Evolutionary conservation across 2,329 filamentous ascomycete species (phyloP).

Genomic region (Colletotrichum tamarilloi): DNA sequence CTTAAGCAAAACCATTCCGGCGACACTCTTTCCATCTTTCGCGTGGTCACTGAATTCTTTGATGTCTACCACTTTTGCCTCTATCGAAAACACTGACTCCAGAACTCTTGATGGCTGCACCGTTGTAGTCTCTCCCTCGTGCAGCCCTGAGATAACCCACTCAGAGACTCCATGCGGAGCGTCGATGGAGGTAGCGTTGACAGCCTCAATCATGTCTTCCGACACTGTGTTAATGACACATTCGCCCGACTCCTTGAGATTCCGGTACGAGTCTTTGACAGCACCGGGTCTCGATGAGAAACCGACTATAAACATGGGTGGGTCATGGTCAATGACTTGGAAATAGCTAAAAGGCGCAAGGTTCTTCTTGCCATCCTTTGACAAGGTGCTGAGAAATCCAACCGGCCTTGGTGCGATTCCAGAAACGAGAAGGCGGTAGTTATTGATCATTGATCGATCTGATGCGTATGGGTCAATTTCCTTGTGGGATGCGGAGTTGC

Average conservation of each 20-base stretch:
- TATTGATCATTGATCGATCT: conserved; percentile 73
- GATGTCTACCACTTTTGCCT: conserved; percentile 79
- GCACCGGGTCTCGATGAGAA: conserved; percentile 55
- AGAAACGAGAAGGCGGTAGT: conserved; percentile 95
- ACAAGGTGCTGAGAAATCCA: conserved; percentile 67
- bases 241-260: conserved; percentile 77
- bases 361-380: conserved; percentile 73
- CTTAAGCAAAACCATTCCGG: conserved; percentile 81
- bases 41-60: conserved; percentile 81
- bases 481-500: conserved; percentile 61
- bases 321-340: conserved; percentile 85
- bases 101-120: conserved; percentile 79
- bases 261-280: conserved; percentile 83
- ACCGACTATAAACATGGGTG: conserved; percentile 79
- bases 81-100: conserved; percentile 85
- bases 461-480: conserved; percentile 83
- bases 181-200: conserved; percentile 82
- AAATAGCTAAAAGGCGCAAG: conserved; percentile 91
- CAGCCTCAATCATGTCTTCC: conserved; percentile 87
- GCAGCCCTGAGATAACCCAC: conserved; percentile 77
- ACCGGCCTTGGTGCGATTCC: conserved; percentile 58
- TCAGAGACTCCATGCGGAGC: conserved; percentile 81
- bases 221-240: conserved; percentile 89
- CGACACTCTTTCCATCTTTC: conserved; percentile 78
- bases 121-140: conserved; percentile 46